Percentiles rank a stretch among this genome's conserved stretches.
These are phyloP conservation scores for Ceratocystis smalleyi DNA, from an alignment of 2,329 filamentous ascomycete species.

Conservation along the genomic window DNA sequence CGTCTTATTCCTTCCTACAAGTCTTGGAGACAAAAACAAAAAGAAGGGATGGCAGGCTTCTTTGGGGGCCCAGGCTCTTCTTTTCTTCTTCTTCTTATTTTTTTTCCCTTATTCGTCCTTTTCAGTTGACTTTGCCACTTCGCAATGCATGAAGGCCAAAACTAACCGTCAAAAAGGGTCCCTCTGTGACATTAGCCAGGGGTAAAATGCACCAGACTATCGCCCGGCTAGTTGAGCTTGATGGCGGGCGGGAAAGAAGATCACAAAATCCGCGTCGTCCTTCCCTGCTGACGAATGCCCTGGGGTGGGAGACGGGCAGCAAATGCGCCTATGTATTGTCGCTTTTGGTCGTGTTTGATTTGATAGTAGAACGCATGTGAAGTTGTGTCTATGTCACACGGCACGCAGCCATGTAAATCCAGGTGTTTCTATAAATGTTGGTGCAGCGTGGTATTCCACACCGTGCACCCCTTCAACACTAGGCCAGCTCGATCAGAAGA, in stretches of 20 bases:
- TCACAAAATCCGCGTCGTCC: neutral
- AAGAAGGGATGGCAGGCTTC: slow-evolving; percentile 2
- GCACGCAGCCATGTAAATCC: neutral
- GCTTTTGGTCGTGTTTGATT: neutral
- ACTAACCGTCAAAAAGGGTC: neutral
- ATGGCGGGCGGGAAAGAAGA: neutral
- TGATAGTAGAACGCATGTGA: neutral
- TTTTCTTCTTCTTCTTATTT: neutral
- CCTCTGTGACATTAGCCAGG: neutral
- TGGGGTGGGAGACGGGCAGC: too few relatives aligned
- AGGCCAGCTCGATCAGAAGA: neutral
- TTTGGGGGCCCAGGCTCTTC: neutral
- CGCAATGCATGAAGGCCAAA: neutral
- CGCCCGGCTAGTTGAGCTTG: neutral
- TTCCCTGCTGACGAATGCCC: neutral
- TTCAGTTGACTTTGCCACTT: neutral
- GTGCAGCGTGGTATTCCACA: neutral
- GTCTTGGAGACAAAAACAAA: neutral
- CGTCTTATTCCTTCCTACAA: neutral
- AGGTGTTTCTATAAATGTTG: neutral
- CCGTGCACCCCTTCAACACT: too few relatives aligned
- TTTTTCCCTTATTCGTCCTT: too few relatives aligned
- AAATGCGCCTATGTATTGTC: neutral
- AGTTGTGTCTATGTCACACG: neutral
- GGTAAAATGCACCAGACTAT: neutral